Conservation (phyloP, 1,284 basidiomycete genomes). For the Cerioporus squamosus region DNA sequence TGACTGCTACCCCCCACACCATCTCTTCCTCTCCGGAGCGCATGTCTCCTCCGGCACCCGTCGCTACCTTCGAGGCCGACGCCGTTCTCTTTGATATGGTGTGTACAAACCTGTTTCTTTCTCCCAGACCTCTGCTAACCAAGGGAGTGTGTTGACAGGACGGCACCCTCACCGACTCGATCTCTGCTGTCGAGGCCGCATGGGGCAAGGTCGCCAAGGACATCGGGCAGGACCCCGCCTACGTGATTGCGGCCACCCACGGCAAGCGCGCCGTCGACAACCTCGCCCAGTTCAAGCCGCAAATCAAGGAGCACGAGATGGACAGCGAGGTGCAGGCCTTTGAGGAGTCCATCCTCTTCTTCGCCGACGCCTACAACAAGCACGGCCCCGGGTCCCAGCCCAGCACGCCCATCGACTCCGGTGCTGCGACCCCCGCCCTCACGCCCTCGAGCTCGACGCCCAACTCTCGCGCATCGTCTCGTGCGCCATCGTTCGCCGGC, state of each 20-base stretch:
- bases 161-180: conserved; percentile 77
- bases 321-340: conserved; percentile 70
- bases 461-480: conserved; percentile 43
- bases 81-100: conserved; percentile 81
- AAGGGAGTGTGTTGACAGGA: conserved; percentile 45
- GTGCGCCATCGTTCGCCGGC: conserved; percentile 44
- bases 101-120: conserved; percentile 26
- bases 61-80: conserved; percentile 51
- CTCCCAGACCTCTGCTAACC: conserved; percentile 13
- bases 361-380: conserved; percentile 66
- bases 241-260: conserved; percentile 75
- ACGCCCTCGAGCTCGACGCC: conserved; percentile 46
- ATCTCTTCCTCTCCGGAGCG: too few relatives aligned
- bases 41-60: conserved; percentile 1
- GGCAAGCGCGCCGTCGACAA: conserved; percentile 71
- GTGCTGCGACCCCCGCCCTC: conserved; percentile 26
- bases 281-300: conserved; percentile 43
- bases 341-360: conserved; percentile 73
- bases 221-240: conserved; percentile 66
- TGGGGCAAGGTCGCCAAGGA: conserved; percentile 78
- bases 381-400: conserved; percentile 45
- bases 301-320: conserved; percentile 61
- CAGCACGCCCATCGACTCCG: conserved; percentile 32
- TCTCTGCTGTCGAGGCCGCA: conserved; percentile 78
- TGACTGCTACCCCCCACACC: too few relatives aligned